Evolutionary conservation across 2,329 filamentous ascomycete genomes (phyloP).

Genomic region (Remersonia thermophila): DNA sequence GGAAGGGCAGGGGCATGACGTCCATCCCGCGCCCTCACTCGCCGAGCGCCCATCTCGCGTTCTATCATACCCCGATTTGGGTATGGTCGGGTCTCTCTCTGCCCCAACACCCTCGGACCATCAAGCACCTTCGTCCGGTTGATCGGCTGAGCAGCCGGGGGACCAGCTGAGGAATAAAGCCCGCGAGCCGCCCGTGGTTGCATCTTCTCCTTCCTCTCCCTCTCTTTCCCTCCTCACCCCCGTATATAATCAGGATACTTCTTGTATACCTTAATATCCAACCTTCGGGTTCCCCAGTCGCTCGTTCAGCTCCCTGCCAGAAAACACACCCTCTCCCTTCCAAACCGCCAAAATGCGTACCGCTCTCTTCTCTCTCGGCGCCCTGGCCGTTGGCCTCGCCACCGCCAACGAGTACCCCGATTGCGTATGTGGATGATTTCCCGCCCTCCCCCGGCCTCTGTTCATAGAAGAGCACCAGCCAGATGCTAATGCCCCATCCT

Average conservation of each 20-base stretch:
- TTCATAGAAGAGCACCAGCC: not conserved
- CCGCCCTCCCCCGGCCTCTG: not conserved
- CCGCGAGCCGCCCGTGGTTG: too few relatives aligned
- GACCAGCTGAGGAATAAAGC: too few relatives aligned
- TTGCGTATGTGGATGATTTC: slow-evolving; percentile 10
- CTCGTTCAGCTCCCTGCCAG: slow-evolving; percentile 8
- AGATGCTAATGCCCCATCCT: not conserved
- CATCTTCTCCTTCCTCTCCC: too few relatives aligned
- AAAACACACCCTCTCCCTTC: slow-evolving; percentile 1
- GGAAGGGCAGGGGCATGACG: too few relatives aligned
- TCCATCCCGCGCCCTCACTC: too few relatives aligned
- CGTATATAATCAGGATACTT: not conserved
- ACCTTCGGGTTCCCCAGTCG: slow-evolving; percentile 12
- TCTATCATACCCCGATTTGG: too few relatives aligned
- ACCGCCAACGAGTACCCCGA: slow-evolving; percentile 14
- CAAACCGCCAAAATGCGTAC: slow-evolving; percentile 12
- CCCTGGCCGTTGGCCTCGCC: slow-evolving; percentile 14
- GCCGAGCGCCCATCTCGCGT: too few relatives aligned
- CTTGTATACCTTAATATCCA: slow-evolving; percentile 7
- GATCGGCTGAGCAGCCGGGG: too few relatives aligned
- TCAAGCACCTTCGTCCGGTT: too few relatives aligned
- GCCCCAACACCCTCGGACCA: too few relatives aligned
- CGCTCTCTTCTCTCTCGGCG: slow-evolving; percentile 13
- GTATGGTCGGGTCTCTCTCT: too few relatives aligned
- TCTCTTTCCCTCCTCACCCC: slow-evolving; percentile 1